Base-by-base conservation (phyloP, 768 basidiomycete genomes). In the Kwoniella botswanensis region DNA sequence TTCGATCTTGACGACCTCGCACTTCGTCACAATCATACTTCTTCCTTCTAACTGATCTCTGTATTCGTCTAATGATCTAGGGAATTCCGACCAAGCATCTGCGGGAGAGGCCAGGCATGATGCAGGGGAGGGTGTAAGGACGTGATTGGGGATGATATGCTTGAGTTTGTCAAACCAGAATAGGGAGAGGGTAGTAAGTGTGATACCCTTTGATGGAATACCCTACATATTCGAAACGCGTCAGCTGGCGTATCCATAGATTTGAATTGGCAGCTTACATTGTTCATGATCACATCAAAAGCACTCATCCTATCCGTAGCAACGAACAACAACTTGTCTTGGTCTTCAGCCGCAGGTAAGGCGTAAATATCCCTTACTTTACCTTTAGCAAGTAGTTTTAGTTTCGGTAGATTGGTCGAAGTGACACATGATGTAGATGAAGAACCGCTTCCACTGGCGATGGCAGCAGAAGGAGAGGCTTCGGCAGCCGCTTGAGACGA, bases 341-440 rank as follows among this genome's bases (percentile, higher is more conserved):
- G 76, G 74, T 89, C 87, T 63, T 89, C 87, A 22, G 88, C 86
- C 6, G 89, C 89, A 5, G 90, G 89, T 42, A 88, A 78, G 21
- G 73, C 79, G 85, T 99, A 98, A 80, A 99, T 90, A 84, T 98
- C 96, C 67, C 97, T 89, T 22, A 99, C 97, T 88, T 99, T 99
- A 68, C 97, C 97, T 82, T 87, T 89, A 1, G 93, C 94, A 42
- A 98, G 69, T 2, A 98, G 85, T 26, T 85, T 87, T 62, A 97
- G 86, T 66, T 83, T 82, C 15, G 83, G 82, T 73, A 84, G 70
- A 55, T 79, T 67, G 57, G 84, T 83, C 41, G 74, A 70, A 46
- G 79, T 78, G 26, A 75, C 67, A 15, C 61, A 68, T 13, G 62
- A 60, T 56, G 52, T 35, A 24, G 50, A 63, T 1, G 66, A 26